phyloP scores from a whole-genome alignment of 306 rosid species.

The Calophaca sinica region DNA sequence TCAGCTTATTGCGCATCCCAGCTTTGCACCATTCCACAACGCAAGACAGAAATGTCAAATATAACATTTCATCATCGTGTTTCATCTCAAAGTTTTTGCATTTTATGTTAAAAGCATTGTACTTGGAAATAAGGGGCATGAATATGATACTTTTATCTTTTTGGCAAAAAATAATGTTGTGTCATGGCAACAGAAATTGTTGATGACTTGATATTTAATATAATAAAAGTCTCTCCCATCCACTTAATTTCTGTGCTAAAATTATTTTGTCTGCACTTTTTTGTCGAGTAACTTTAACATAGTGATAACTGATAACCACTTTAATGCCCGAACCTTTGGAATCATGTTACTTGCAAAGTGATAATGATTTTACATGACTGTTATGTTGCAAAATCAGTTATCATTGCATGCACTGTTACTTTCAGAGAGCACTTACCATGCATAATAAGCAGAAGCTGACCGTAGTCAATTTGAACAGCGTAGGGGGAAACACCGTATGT shows the following conservation, averaged over 20 bases:
- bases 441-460: slow-evolving; percentile 12
- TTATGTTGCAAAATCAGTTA: neutral
- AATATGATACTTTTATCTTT: neutral
- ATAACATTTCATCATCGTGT: slow-evolving; percentile 26
- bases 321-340: neutral
- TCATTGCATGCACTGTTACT: neutral
- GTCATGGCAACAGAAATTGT: neutral
- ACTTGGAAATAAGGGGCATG: slow-evolving; percentile 25
- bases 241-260: neutral
- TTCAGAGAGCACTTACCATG: neutral
- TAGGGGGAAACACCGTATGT: neutral
- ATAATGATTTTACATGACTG: neutral
- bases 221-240: neutral
- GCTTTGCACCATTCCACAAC: slow-evolving; percentile 35
- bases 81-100: slow-evolving; percentile 21
- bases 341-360: neutral
- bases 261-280: neutral
- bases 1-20: slow-evolving; percentile 41
- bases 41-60: slow-evolving; percentile 47
- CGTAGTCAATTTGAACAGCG: slow-evolving; percentile 8
- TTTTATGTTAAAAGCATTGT: slow-evolving; percentile 1
- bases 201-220: slow-evolving; percentile 6
- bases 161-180: neutral
- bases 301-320: too few relatives aligned
- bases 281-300: too few relatives aligned